phyloP scores from a whole-genome alignment of 768 basidiomycete genomes.

The Boletus eberwhitei region DNA sequence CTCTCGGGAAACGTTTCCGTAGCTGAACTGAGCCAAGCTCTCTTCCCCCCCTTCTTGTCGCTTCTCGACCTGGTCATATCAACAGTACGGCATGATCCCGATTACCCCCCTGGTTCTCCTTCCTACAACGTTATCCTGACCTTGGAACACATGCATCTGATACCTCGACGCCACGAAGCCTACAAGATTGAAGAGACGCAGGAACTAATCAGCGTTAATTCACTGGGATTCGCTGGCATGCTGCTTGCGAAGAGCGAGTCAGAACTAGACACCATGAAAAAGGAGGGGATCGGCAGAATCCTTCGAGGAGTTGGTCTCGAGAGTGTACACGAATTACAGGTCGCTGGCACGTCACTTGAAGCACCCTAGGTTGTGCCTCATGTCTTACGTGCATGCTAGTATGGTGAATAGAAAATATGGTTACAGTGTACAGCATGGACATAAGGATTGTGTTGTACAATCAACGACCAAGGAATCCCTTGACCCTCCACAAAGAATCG shows the following conservation, averaged over 20 bases:
- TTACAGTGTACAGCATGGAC: background rate
- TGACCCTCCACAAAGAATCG: constrained; percentile 51
- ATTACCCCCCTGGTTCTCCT: constrained; percentile 59
- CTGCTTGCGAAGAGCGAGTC: constrained; percentile 79
- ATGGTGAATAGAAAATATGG: background rate
- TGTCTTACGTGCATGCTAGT: background rate
- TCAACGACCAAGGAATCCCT: constrained; percentile 34
- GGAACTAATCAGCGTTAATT: constrained; percentile 70
- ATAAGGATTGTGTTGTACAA: background rate
- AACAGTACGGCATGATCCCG: constrained; percentile 63
- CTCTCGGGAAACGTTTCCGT: constrained; percentile 20
- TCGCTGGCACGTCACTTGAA: constrained; percentile 45
- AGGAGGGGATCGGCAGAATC: constrained; percentile 60
- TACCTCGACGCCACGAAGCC: constrained; percentile 72
- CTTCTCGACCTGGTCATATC: constrained; percentile 77
- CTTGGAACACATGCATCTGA: constrained; percentile 77
- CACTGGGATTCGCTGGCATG: constrained; percentile 89
- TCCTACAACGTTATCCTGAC: constrained; percentile 86
- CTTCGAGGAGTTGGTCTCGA: constrained; percentile 60
- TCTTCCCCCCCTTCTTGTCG: constrained; percentile 63
- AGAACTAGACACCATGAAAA: constrained; percentile 67
- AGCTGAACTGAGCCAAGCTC: constrained; percentile 45
- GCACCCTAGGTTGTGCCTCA: constrained; percentile 20
- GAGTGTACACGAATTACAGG: constrained; percentile 67
- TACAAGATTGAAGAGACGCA: constrained; percentile 51